These are phyloP conservation scores for Trypanosomatidae sp. DNA, from an alignment of 208 protist species.

Conservation along the genomic window DNA sequence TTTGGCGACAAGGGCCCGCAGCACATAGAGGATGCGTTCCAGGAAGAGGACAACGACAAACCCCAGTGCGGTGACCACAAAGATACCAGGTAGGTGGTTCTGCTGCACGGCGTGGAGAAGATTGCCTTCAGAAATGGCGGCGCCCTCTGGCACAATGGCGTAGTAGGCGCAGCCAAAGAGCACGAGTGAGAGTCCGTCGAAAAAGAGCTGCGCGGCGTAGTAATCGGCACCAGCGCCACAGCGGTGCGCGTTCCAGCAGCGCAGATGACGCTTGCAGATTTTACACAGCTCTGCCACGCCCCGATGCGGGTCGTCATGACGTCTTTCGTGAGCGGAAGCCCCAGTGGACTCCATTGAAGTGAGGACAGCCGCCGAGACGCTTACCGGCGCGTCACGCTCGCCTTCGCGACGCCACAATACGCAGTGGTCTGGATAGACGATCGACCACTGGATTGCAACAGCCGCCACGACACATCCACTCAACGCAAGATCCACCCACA, in stretches of 20 bases:
- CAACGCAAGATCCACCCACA: constrained; percentile 22
- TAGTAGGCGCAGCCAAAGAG: constrained; percentile 62
- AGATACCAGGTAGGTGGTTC: constrained; percentile 62
- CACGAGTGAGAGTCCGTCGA: constrained; percentile 35
- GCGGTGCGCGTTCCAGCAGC: constrained; percentile 24
- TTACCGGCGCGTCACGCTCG: neutral
- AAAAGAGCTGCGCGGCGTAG: constrained; percentile 50
- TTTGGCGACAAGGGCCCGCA: constrained; percentile 37
- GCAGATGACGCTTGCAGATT: constrained; percentile 7
- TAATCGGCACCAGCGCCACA: constrained; percentile 58
- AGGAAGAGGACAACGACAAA: constrained; percentile 49
- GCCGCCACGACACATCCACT: constrained; percentile 11
- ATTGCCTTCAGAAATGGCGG: constrained; percentile 31
- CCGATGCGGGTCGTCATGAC: neutral
- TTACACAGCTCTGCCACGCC: neutral
- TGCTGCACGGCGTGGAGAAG: constrained; percentile 60
- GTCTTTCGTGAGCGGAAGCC: neutral
- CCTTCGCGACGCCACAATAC: neutral
- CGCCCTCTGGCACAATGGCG: constrained; percentile 29
- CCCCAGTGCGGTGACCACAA: constrained; percentile 62
- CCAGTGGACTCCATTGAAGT: neutral
- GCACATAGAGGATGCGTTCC: constrained; percentile 73
- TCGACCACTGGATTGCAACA: constrained; percentile 14
- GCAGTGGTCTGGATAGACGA: constrained; percentile 17
- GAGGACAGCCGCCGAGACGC: neutral